Conservation (phyloP, 2,329 filamentous ascomycete species). For the Sphaerulina vaccinii region DNA sequence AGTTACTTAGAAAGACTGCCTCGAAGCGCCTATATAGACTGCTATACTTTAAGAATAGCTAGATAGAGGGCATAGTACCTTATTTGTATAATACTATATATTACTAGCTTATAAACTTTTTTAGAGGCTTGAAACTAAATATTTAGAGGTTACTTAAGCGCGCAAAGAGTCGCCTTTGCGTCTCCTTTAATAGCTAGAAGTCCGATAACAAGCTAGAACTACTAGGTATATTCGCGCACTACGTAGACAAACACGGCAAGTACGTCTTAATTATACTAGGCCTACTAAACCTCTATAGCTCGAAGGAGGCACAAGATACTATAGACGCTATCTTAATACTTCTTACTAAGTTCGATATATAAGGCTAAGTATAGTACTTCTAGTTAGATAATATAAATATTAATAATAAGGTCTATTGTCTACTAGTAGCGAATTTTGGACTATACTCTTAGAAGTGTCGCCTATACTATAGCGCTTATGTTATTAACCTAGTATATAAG, state of each 20-base stretch:
- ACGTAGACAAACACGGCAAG: not conserved
- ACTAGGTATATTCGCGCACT: not conserved
- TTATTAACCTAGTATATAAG: not conserved
- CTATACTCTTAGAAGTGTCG: not conserved
- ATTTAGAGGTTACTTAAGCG: not conserved
- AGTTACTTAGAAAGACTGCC: not conserved
- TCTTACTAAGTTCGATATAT: not conserved
- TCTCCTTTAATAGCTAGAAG: conserved; percentile 1
- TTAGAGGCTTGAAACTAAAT: not conserved
- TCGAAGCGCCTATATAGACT: not conserved
- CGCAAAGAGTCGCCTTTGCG: not conserved
- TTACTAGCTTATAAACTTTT: not conserved
- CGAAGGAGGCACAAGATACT: not conserved
- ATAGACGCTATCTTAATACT: not conserved
- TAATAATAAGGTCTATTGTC: not conserved
- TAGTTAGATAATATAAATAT: not conserved
- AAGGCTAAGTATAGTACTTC: not conserved
- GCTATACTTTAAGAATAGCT: not conserved
- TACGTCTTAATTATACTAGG: not conserved
- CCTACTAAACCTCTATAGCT: not conserved
- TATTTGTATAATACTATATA: not conserved
- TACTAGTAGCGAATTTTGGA: not conserved
- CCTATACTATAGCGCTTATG: not conserved
- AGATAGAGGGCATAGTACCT: not conserved
- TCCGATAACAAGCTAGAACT: not conserved